Percentiles rank a stretch among this genome's conserved stretches.
Conservation (phyloP, 139 green algal genomes). For the Chlorella ohadii region DNA sequence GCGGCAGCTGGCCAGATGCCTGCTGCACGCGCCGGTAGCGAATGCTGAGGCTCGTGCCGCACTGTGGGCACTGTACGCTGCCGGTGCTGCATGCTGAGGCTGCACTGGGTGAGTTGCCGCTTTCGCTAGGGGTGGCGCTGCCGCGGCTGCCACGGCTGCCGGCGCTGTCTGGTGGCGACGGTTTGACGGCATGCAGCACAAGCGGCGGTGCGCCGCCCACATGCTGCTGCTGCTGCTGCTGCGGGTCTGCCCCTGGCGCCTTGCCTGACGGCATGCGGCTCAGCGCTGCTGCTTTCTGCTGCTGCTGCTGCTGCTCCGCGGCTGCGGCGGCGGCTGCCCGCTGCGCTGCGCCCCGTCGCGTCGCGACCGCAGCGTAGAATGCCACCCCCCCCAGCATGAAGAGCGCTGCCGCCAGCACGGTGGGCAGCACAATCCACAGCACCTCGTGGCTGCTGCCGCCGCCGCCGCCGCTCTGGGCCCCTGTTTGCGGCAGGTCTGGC, state of each 20-base stretch:
- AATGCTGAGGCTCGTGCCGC: background rate
- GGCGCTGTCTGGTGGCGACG: background rate
- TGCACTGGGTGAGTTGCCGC: background rate
- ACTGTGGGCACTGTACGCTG: constrained; percentile 10
- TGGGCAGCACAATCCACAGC: constrained; percentile 43
- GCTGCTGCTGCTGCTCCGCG: background rate
- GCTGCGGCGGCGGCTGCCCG: background rate
- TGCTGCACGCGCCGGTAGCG: background rate
- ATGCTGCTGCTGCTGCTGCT: background rate
- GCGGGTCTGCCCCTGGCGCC: background rate
- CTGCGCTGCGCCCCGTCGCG: background rate
- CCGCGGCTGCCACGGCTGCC: background rate
- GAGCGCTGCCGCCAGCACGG: constrained; percentile 17
- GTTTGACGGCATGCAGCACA: background rate
- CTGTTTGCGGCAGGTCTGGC: background rate
- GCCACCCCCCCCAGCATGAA: constrained; percentile 1
- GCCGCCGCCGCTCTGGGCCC: too few relatives aligned
- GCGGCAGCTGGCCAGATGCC: background rate
- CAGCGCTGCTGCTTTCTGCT: background rate
- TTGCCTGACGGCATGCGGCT: background rate
- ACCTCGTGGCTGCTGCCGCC: background rate
- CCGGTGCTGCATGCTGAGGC: background rate
- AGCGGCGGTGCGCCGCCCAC: background rate
- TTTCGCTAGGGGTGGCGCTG: background rate
- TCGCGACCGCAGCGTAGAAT: constrained; percentile 3